Evolutionary conservation across 106 monocot genomes (phyloP), one percentile per base, ranked within the genome.

Genomic region (Phalaenopsis aphrodite): DNA sequence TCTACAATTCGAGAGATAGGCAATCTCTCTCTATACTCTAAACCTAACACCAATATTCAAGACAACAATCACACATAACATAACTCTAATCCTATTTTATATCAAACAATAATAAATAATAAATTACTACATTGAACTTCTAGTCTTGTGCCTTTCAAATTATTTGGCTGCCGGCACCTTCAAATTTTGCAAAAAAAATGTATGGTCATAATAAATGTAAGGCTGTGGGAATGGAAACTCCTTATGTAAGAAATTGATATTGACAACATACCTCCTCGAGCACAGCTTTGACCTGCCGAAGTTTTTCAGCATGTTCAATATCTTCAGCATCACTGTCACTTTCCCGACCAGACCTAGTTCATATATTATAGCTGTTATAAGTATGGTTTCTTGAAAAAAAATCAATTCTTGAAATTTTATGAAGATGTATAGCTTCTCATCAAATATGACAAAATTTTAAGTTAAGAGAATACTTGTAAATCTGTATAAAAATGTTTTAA

Each of bases 311-410:
- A 90, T 94, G 94, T 76, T 91, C 94, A 82, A 82, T 46, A 19
- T 88, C 94, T 78, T 94, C 94, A 85, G 91, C 85, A 81, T 94
- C 94, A 81, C 91, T 94, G 77, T 94, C 94, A 81, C 94, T 94
- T 87, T 91, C 94, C 68, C 82, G 85, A 36, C 88, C 94, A 84
- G 84, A 79, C 82, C 94, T 94, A 75, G 67, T 55, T 48, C 11
- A 46, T 23, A 78, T 4, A 43, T 76, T 49, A 18, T 24, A 23
- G 24, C 17, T 74, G 17, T 72, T 7, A 48, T 76, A 17, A 74
- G 15, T 74, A 74, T 43, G 1, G 43, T 19, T 45, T 3, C 74
- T 45, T 45, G 74, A 76, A 76, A 2, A 76, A 23, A 47, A n/a
- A 5, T 17, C 12, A 47, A 10, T 24, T 76, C 1, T 39, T 75